Conservation (phyloP, 306 rosid genomes). For the Prunus fruticosa region DNA sequence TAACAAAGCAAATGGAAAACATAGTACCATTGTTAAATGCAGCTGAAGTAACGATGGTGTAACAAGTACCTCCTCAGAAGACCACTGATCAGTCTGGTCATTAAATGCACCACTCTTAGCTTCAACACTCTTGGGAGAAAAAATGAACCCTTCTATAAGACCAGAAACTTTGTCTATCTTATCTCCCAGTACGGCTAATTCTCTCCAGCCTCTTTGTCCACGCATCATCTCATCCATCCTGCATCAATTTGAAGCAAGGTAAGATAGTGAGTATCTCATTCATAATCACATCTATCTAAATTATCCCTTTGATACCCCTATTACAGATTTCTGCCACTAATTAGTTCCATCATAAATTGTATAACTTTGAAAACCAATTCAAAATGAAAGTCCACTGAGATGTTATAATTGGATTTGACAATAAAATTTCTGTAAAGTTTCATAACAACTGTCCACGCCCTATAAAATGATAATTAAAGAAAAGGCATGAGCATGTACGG, state of each 20-base stretch:
- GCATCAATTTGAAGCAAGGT: constrained; percentile 25
- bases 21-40: constrained; percentile 3
- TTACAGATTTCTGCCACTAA: not conserved
- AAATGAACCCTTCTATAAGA: constrained; percentile 75
- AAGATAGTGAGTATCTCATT: constrained; percentile 18
- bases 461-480: not conserved
- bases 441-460: not conserved
- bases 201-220: constrained; percentile 98
- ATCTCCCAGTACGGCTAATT: constrained; percentile 84
- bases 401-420: not conserved
- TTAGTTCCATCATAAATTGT: not conserved
- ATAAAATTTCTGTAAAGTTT: not conserved
- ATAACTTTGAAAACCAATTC: not conserved
- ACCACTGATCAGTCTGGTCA: constrained; percentile 57
- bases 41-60: constrained; percentile 17
- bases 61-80: constrained; percentile 80
- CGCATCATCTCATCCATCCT: constrained; percentile 99
- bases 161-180: constrained; percentile 77
- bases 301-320: not conserved
- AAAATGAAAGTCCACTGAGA: not conserved
- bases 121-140: constrained; percentile 66
- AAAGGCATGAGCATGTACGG: not conserved
- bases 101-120: constrained; percentile 32
- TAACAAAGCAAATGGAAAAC: constrained; percentile 1
- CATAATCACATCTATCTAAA: constrained; percentile 21